phyloP scores from a whole-genome alignment of 768 basidiomycete species.

The Cyathus striatus region DNA sequence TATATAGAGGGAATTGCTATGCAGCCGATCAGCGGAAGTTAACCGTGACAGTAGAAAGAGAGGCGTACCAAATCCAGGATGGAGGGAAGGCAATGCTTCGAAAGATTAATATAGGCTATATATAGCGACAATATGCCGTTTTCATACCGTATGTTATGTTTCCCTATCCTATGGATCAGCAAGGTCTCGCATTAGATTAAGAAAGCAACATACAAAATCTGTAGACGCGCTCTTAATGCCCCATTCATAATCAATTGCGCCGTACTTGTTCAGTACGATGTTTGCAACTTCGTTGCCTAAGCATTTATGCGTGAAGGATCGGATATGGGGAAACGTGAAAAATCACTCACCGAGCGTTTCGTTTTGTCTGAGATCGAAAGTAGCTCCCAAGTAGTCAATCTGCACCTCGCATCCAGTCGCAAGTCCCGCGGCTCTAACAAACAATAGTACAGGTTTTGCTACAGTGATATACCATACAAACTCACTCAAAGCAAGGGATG shows the following conservation, averaged over 20 bases:
- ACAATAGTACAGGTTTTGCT: not conserved
- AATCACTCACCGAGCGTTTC: constrained; percentile 43
- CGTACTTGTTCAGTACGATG: constrained; percentile 56
- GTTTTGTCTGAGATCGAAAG: constrained; percentile 65
- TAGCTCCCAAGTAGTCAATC: constrained; percentile 27
- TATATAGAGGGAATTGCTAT: constrained; percentile 70
- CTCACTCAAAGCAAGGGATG: constrained; percentile 68
- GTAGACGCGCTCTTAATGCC: constrained; percentile 72
- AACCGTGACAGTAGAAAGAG: constrained; percentile 1
- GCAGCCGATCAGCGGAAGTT: not conserved
- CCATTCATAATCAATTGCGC: constrained; percentile 57
- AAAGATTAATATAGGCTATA: not conserved
- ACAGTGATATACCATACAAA: no score
- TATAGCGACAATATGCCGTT: not conserved
- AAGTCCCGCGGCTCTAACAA: constrained; percentile 53
- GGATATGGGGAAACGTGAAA: not conserved
- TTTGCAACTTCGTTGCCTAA: constrained; percentile 62
- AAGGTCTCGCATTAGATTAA: no score
- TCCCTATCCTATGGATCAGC: no score
- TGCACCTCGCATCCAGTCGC: constrained; percentile 61
- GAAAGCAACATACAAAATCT: constrained; percentile 60
- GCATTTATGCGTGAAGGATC: not conserved
- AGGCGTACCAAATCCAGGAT: constrained; percentile 64
- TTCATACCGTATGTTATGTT: constrained; percentile 67
- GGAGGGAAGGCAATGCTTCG: constrained; percentile 58